Conservation (phyloP, 768 basidiomycete species). For the Xerocomellus chrysenteron region DNA sequence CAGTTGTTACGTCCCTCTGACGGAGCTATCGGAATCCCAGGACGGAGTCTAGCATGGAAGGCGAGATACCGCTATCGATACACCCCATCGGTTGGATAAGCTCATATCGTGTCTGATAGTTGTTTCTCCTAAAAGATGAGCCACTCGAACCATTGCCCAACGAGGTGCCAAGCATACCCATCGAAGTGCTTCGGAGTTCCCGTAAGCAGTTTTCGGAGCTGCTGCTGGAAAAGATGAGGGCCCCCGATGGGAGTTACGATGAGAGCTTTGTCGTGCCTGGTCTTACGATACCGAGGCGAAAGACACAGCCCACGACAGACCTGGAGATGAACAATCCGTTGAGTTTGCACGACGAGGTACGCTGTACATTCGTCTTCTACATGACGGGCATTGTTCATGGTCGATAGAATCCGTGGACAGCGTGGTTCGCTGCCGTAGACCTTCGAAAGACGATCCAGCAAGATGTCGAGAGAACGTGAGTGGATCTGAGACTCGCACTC, state of each 20-base stretch:
- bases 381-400: neutral
- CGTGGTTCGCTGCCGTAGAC: conserved; percentile 90
- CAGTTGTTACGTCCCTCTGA: conserved; percentile 49
- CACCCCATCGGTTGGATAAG: conserved; percentile 12
- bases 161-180: conserved; percentile 34
- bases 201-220: conserved; percentile 58
- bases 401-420: conserved; percentile 87
- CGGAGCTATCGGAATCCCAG: conserved; percentile 50
- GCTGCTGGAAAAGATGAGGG: conserved; percentile 68
- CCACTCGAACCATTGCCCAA: conserved; percentile 57
- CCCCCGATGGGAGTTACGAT: conserved; percentile 85
- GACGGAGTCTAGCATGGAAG: conserved; percentile 89
- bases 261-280: conserved; percentile 62
- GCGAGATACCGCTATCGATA: conserved; percentile 31
- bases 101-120: conserved; percentile 40
- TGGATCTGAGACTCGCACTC: conserved; percentile 12
- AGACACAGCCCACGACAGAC: conserved; percentile 37
- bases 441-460: conserved; percentile 86
- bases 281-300: conserved; percentile 35
- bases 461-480: conserved; percentile 95
- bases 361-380: neutral
- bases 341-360: conserved; percentile 73
- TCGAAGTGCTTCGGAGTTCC: conserved; percentile 43
- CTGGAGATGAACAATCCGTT: conserved; percentile 78
- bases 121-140: conserved; percentile 67